phyloP scores from a whole-genome alignment of 768 basidiomycete species.

The Macrolepiota dolichaula region DNA sequence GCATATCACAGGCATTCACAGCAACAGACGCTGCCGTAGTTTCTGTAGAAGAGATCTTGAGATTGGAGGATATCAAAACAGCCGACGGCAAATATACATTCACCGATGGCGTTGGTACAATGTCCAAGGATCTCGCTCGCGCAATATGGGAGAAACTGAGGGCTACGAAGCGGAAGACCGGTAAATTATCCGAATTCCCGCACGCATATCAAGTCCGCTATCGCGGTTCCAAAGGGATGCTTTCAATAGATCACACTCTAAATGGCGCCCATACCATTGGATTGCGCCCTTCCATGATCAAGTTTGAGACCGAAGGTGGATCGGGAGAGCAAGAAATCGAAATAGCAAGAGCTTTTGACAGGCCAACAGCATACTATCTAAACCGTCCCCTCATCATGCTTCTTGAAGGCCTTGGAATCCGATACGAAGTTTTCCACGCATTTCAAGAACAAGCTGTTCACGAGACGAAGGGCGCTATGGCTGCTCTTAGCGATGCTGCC shows the following conservation, averaged over 20 bases:
- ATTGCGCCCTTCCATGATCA: slow-evolving; percentile 62
- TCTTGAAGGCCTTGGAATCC: slow-evolving; percentile 55
- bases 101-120: slow-evolving; percentile 71
- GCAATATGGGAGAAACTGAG: slow-evolving; percentile 44
- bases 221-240: slow-evolving; percentile 63
- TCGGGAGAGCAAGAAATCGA: slow-evolving; percentile 47
- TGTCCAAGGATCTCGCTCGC: slow-evolving; percentile 50
- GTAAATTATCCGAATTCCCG: slow-evolving; percentile 32
- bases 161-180: slow-evolving; percentile 30
- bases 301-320: slow-evolving; percentile 44
- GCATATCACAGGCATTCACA: slow-evolving; percentile 73
- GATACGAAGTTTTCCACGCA: slow-evolving; percentile 45
- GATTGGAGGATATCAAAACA: slow-evolving; percentile 31
- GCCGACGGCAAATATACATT: slow-evolving; percentile 40
- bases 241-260: slow-evolving; percentile 53
- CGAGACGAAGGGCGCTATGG: slow-evolving; percentile 39
- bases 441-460: slow-evolving; percentile 52
- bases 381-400: slow-evolving; percentile 72
- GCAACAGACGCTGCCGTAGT: slow-evolving; percentile 61
- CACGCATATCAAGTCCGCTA: slow-evolving; percentile 60
- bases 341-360: slow-evolving; percentile 62
- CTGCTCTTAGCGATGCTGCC: slow-evolving; percentile 42
- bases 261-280: slow-evolving; percentile 41
- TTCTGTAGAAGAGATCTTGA: slow-evolving; percentile 45
- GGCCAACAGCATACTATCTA: slow-evolving; percentile 51